Percentiles rank a stretch among this genome's conserved stretches.
Conservation (phyloP, 345 rosid genomes). For the Eucalyptus polybractea region DNA sequence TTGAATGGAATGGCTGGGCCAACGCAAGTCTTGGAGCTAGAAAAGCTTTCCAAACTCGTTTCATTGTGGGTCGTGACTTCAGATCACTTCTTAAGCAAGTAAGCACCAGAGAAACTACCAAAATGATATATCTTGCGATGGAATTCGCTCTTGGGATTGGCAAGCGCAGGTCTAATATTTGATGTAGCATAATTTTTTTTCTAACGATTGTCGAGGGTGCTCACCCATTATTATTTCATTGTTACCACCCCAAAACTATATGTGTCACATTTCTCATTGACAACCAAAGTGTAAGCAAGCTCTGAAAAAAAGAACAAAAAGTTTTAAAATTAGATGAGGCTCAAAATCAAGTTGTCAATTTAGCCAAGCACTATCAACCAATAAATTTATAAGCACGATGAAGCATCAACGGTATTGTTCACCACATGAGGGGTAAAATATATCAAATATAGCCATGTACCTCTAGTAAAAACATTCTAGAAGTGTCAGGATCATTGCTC, state of each 20-base stretch:
- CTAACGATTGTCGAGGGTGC: neutral
- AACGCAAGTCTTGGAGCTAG: too few species aligned
- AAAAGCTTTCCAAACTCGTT: too few species aligned
- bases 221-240: slow-evolving; percentile 1
- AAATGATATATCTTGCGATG: too few species aligned
- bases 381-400: neutral
- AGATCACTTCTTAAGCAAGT: too few species aligned
- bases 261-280: slow-evolving; percentile 4
- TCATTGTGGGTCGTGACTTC: too few species aligned
- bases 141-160: too few species aligned
- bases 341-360: neutral
- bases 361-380: neutral
- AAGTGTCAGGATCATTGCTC: neutral
- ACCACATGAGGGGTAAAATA: neutral
- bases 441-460: neutral
- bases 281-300: slow-evolving; percentile 6
- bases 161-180: too few species aligned
- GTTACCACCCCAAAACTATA: slow-evolving; percentile 10
- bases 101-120: too few species aligned
- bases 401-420: neutral
- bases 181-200: neutral
- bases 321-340: neutral
- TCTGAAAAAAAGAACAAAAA: neutral
- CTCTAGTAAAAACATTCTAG: neutral
- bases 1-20: too few species aligned